A percentile compares a stretch with the other conserved stretches of the same genome.
Evolutionary conservation across 176 grass and related monocot genomes (phyloP).

Genomic region (Phoenix dactylifera): DNA sequence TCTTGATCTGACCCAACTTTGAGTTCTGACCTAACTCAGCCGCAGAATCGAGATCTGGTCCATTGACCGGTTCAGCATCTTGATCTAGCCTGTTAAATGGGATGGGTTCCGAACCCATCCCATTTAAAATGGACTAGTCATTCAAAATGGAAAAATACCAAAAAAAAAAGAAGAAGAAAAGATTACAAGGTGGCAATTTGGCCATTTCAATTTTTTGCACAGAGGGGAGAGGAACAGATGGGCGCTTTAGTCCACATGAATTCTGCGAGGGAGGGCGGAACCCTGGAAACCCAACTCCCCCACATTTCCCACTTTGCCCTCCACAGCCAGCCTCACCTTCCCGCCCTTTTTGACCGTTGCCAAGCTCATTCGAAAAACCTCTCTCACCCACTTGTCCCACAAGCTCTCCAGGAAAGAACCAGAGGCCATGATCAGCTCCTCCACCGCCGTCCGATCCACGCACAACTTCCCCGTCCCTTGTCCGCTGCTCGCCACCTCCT

Average conservation of each 20-base stretch:
- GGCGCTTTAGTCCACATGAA: conserved; percentile 38
- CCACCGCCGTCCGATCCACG: conserved; percentile 32
- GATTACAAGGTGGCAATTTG: too few relatives aligned
- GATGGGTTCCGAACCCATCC: too few relatives aligned
- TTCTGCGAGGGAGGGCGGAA: conserved; percentile 53
- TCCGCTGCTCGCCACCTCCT: not conserved
- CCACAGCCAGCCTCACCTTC: conserved; percentile 27
- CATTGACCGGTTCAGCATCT: too few relatives aligned
- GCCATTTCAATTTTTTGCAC: too few relatives aligned
- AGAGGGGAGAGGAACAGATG: too few relatives aligned
- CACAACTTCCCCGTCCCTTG: not conserved
- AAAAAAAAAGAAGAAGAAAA: too few relatives aligned
- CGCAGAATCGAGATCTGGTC: too few relatives aligned
- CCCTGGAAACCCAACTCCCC: conserved; percentile 48
- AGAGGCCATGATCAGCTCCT: conserved; percentile 28
- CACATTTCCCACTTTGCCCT: conserved; percentile 19
- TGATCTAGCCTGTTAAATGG: too few relatives aligned
- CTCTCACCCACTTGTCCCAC: conserved; percentile 53
- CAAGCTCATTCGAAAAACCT: conserved; percentile 42
- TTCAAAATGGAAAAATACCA: too few relatives aligned
- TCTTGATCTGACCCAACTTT: too few relatives aligned
- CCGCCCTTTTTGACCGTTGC: conserved; percentile 46
- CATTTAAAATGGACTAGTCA: too few relatives aligned
- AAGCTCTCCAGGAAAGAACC: conserved; percentile 39
- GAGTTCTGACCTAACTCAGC: too few relatives aligned